phyloP scores from a whole-genome alignment of 352 stramenopile genomes.

The Blastocystis sp. region DNA sequence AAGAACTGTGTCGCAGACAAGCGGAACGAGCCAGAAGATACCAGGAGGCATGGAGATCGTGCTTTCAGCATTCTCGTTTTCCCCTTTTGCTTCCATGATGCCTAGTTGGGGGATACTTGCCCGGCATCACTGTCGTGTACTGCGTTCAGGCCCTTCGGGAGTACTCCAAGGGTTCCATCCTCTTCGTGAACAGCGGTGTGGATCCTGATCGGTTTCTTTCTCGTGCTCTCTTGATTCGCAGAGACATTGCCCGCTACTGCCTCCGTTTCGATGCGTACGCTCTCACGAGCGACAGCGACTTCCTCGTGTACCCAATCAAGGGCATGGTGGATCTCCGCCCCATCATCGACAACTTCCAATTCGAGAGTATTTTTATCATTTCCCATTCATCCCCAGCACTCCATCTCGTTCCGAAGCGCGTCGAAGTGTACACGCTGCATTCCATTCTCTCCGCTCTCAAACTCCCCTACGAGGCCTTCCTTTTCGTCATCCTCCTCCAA shows the following conservation, averaged over 20 bases:
- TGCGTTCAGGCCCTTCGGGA: not conserved
- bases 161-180: conserved; percentile 3
- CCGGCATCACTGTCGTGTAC: not conserved
- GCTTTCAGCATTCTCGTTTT: conserved; percentile 6
- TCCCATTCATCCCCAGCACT: not conserved
- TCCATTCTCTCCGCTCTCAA: not conserved
- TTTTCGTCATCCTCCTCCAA: not conserved
- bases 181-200: not conserved
- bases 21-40: not conserved
- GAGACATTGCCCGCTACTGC: not conserved
- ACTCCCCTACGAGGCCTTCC: conserved; percentile 2
- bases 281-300: conserved; percentile 46
- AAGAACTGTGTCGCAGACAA: not conserved
- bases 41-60: not conserved
- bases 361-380: not conserved
- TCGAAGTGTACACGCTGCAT: not conserved
- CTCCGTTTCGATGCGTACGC: not conserved
- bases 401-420: conserved; percentile 1
- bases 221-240: not conserved
- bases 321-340: conserved; percentile 4
- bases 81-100: not conserved
- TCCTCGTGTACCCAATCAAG: conserved; percentile 4
- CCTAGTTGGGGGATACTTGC: not conserved
- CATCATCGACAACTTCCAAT: not conserved
- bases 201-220: conserved; percentile 45